A percentile compares a stretch with the other conserved stretches of the same genome.
These are phyloP conservation scores for Fomitopsis pinicola DNA, from an alignment of 1,284 basidiomycete genomes.

Conservation along the genomic window DNA sequence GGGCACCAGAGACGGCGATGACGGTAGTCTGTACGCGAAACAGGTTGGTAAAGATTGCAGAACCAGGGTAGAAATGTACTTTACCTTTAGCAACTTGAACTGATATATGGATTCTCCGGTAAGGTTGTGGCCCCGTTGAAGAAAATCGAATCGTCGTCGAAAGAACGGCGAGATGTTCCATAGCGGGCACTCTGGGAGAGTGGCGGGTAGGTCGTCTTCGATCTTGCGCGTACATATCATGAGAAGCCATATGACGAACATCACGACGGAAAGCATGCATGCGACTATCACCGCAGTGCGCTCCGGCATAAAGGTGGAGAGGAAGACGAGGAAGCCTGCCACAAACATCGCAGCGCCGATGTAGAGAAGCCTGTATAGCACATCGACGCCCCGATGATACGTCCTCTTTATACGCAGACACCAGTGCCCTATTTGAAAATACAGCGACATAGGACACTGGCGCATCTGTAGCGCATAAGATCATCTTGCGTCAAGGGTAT, in stretches of 20 bases:
- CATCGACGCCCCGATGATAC: conserved; percentile 6
- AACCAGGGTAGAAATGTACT: conserved; percentile 17
- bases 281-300: conserved; percentile 50
- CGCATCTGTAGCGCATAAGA: neutral
- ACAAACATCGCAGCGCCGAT: conserved; percentile 31
- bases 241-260: conserved; percentile 42
- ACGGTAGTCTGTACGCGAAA: conserved; percentile 50
- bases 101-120: conserved; percentile 62
- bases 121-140: conserved; percentile 62
- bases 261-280: conserved; percentile 49
- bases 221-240: conserved; percentile 29
- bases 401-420: neutral
- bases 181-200: conserved; percentile 51
- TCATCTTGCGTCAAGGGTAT: neutral
- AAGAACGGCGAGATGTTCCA: conserved; percentile 63
- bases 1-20: conserved; percentile 68
- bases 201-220: conserved; percentile 38
- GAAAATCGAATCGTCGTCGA: conserved; percentile 60
- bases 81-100: conserved; percentile 58
- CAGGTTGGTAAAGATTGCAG: conserved; percentile 6
- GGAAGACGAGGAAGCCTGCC: conserved; percentile 55
- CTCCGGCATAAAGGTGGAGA: conserved; percentile 53
- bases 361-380: neutral
- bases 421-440: neutral
- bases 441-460: neutral